Percentiles rank a stretch among this genome's conserved stretches.
Evolutionary conservation across 225 moss, liverwort and hornwort species (phyloP).

Genomic region (Thuidium tamariscinum): DNA sequence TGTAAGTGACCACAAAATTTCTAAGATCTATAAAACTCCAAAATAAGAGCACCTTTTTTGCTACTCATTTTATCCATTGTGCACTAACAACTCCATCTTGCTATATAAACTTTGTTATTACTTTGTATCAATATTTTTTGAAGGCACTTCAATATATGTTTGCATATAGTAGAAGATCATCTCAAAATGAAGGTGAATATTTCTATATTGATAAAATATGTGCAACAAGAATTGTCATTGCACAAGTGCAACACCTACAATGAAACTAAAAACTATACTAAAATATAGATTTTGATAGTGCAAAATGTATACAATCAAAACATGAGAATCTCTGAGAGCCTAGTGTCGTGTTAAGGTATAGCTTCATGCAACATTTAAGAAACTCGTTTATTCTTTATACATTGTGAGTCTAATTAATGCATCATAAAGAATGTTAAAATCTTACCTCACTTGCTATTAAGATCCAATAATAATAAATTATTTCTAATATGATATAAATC

Average conservation of each 20-base stretch:
- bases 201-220: accelerated
- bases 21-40: accelerated
- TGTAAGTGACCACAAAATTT: not conserved
- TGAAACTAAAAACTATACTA: accelerated
- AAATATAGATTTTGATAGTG: not conserved
- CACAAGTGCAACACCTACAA: not conserved
- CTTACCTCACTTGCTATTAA: accelerated
- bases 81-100: too few relatives aligned
- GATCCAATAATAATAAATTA: not conserved
- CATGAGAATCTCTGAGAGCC: not conserved
- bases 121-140: too few relatives aligned
- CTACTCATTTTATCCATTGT: too few relatives aligned
- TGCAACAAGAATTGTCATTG: accelerated
- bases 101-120: too few relatives aligned
- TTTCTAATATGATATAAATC: not conserved
- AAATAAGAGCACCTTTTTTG: not conserved
- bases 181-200: not conserved
- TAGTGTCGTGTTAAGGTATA: accelerated
- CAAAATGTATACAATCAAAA: not conserved
- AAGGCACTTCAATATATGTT: not conserved
- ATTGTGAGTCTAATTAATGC: not conserved
- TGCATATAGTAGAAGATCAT: not conserved
- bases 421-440: not conserved
- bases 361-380: accelerated
- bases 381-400: too few relatives aligned